Evolutionary conservation across 352 stramenopile species (phyloP).

Genomic region (Phytophthora rubi): DNA sequence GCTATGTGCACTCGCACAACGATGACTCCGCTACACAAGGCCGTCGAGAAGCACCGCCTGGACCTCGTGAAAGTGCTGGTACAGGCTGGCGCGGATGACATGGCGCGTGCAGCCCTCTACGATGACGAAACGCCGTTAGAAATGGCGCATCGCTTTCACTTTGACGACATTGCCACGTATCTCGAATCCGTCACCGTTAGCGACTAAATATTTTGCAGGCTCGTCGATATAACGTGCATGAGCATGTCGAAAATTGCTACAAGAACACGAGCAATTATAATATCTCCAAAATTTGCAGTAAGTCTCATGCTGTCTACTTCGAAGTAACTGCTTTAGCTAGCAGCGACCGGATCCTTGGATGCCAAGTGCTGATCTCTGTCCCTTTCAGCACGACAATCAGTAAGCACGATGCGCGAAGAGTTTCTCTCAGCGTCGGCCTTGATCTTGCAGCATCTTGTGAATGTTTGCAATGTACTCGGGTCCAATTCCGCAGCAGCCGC

Average conservation of each 20-base stretch:
- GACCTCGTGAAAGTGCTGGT: conserved; percentile 59
- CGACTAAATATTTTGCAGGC: conserved; percentile 9
- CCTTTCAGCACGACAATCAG: neutral
- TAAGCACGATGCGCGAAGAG: neutral
- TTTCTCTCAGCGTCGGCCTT: conserved; percentile 25
- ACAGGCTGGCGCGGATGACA: conserved; percentile 44
- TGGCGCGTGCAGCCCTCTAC: conserved; percentile 54
- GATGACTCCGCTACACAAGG: conserved; percentile 75
- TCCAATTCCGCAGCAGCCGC: conserved; percentile 92
- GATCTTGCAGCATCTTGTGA: conserved; percentile 34
- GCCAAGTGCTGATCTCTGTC: no score
- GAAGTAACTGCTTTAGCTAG: neutral
- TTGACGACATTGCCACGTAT: conserved; percentile 47
- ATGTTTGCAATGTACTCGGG: conserved; percentile 84
- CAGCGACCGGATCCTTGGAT: no score
- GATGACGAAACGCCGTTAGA: conserved; percentile 68
- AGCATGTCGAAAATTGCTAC: neutral
- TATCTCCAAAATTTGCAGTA: neutral
- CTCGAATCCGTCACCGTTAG: conserved; percentile 25
- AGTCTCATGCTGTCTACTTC: no score
- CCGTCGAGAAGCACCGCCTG: conserved; percentile 62
- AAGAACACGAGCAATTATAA: neutral
- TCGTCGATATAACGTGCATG: neutral
- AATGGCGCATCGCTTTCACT: conserved; percentile 63
- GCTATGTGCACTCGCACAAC: conserved; percentile 56